A percentile compares a stretch with the other conserved stretches of the same genome.
phyloP scores from a whole-genome alignment of 176 grass and related monocot genomes.

The Melocanna baccifera region DNA sequence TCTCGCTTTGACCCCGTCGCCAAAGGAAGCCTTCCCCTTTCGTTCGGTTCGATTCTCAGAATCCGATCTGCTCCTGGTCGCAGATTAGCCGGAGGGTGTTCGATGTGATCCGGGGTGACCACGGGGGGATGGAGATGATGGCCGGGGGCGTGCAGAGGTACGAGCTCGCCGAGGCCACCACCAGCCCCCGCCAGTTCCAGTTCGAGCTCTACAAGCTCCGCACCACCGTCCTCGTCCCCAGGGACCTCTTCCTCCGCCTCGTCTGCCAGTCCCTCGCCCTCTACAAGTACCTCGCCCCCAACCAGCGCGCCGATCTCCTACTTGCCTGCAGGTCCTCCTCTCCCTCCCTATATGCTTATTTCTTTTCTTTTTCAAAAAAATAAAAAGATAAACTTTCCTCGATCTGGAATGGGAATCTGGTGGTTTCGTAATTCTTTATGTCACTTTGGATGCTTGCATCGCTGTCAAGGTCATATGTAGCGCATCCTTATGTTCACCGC shows the following conservation, averaged over 20 bases:
- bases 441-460: not conserved
- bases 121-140: not conserved
- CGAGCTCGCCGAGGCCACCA: slow-evolving; percentile 32
- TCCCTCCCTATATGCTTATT: not conserved
- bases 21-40: not conserved
- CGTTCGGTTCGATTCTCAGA: not conserved
- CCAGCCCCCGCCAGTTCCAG: slow-evolving; percentile 54
- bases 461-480: not conserved
- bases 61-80: not conserved
- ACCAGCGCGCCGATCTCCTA: slow-evolving; percentile 71
- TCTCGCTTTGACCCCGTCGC: not conserved
- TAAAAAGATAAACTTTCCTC: not conserved
- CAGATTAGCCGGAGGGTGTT: slow-evolving; percentile 87
- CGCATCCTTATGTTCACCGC: not conserved
- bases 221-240: slow-evolving; percentile 60
- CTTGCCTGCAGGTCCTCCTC: slow-evolving; percentile 62
- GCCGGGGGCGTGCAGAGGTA: slow-evolving; percentile 30
- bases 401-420: not conserved
- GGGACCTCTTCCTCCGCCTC: slow-evolving; percentile 63
- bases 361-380: not conserved
- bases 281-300: slow-evolving; percentile 81
- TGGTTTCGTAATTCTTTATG: not conserved
- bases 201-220: slow-evolving; percentile 88
- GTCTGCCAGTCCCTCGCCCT: slow-evolving; percentile 71
- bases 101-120: slow-evolving; percentile 58